Evolutionary conservation across 306 rosid species (phyloP).

Genomic region (Vicia faba): DNA sequence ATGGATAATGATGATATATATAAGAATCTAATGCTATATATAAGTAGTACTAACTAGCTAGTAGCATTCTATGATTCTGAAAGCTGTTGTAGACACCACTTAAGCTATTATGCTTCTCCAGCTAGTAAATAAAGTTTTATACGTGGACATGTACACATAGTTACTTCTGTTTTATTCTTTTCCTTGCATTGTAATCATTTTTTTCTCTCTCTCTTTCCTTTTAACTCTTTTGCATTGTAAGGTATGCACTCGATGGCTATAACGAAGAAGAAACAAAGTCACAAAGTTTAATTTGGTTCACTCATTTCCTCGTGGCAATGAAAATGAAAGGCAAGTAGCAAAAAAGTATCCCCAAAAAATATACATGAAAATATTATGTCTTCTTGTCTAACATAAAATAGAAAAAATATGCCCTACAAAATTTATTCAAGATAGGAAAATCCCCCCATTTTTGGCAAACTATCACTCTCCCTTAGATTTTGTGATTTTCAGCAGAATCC

Average conservation of each 20-base stretch:
- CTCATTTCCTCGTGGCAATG: constrained; percentile 31
- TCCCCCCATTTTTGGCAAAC: constrained; percentile 39
- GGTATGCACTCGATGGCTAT: background rate
- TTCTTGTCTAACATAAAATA: constrained; percentile 29
- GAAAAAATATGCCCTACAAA: constrained; percentile 38
- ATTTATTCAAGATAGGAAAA: constrained; percentile 39
- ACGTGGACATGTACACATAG: no score
- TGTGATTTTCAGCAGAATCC: constrained; percentile 43
- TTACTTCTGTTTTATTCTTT: no score
- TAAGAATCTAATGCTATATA: constrained; percentile 34
- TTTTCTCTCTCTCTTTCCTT: no score
- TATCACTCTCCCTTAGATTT: constrained; percentile 47
- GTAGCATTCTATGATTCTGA: constrained; percentile 25
- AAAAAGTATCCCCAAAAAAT: constrained; percentile 42
- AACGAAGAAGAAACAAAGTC: constrained; percentile 9
- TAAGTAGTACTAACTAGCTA: constrained; percentile 15
- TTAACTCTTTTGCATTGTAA: constrained; percentile 19
- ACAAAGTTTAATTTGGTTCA: background rate
- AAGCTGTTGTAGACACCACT: background rate
- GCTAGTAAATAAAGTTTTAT: no score
- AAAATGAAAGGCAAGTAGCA: constrained; percentile 29
- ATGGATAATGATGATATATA: constrained; percentile 11
- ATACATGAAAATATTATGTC: constrained; percentile 37
- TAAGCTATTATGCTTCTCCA: no score
- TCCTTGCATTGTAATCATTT: background rate